Conservation (phyloP, 257 asterid genomes). For the Echium plantagineum region DNA sequence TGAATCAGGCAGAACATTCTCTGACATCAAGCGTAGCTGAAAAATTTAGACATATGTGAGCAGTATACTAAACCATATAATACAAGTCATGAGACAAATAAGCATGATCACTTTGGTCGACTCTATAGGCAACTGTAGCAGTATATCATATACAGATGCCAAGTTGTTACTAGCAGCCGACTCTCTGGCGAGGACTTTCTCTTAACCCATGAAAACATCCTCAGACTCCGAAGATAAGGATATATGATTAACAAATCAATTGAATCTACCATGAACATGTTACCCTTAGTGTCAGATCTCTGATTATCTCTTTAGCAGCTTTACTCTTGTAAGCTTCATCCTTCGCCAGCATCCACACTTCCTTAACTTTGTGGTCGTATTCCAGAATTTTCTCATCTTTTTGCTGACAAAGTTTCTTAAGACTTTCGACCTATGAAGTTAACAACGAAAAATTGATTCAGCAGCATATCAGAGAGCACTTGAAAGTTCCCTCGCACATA, state of each 20-base stretch:
- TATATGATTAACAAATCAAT: not conserved
- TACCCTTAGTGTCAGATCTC: constrained; percentile 38
- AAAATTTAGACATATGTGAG: constrained; percentile 1
- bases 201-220: no score
- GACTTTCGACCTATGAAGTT: constrained; percentile 24
- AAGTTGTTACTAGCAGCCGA: no score
- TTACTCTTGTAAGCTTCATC: constrained; percentile 38
- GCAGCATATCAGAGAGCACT: not conserved
- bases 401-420: constrained; percentile 23
- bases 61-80: not conserved
- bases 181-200: no score
- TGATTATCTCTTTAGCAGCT: constrained; percentile 44
- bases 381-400: constrained; percentile 33
- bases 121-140: no score
- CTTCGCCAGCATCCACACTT: constrained; percentile 38
- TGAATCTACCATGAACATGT: constrained; percentile 1
- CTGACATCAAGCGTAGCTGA: constrained; percentile 32
- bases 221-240: not conserved
- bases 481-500: not conserved
- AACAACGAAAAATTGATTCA: not conserved
- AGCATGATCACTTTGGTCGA: no score
- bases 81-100: not conserved
- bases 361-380: constrained; percentile 24
- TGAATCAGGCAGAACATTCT: constrained; percentile 13
- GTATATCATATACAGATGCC: no score